phyloP scores from a whole-genome alignment of 305 asterid genomes.

The Rubia tinctorum region DNA sequence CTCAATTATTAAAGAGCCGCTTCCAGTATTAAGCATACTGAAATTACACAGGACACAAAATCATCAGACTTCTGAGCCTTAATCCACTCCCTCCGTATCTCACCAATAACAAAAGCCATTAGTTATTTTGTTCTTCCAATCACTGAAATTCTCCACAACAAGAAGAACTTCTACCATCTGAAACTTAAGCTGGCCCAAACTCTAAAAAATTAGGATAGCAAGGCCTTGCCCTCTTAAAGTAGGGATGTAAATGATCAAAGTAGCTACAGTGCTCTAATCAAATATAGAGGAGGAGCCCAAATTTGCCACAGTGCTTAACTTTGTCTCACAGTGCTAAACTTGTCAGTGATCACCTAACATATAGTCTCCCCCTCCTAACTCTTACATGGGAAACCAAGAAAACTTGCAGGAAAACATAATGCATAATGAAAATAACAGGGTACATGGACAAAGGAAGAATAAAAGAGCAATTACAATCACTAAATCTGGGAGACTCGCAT shows the following conservation, averaged over 20 bases:
- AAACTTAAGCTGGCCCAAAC: too few species aligned
- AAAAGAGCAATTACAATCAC: background rate
- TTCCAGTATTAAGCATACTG: background rate
- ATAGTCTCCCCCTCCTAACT: conserved; percentile 2
- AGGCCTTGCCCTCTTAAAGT: too few species aligned
- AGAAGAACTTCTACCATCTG: too few species aligned
- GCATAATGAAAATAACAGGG: background rate
- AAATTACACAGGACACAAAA: background rate
- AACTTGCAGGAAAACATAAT: background rate
- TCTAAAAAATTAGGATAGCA: too few species aligned
- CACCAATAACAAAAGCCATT: background rate
- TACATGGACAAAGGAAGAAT: background rate
- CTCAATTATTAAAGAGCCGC: background rate
- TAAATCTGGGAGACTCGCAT: background rate
- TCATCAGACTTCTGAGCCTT: background rate
- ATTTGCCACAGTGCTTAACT: background rate
- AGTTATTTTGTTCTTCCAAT: too few species aligned
- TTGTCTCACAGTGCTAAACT: background rate
- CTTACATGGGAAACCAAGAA: background rate
- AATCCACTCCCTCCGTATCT: background rate
- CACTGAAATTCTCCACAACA: too few species aligned
- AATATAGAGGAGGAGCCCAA: background rate
- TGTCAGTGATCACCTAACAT: background rate
- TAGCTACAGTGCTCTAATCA: background rate
- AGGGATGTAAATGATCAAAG: too few species aligned